A percentile compares a stretch with the other conserved stretches of the same genome.
These are phyloP conservation scores for Claviceps paspali DNA, from an alignment of 2,329 filamentous ascomycete species.

Conservation along the genomic window DNA sequence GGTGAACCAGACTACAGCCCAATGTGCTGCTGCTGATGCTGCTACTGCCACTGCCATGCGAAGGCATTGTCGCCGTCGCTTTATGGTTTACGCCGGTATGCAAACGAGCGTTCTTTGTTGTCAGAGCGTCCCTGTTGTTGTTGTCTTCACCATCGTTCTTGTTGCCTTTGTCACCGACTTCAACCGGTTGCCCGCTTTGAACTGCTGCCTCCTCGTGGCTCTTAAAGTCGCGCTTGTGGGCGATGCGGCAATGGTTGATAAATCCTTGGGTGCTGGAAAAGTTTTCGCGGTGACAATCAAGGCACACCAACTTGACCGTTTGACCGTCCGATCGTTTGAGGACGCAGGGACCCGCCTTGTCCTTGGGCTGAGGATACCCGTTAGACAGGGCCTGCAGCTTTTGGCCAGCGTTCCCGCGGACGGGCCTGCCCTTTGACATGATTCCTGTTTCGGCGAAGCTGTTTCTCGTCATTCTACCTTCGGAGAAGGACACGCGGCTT, in stretches of 20 bases:
- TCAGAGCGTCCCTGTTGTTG: background rate
- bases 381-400: constrained; percentile 55
- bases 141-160: background rate
- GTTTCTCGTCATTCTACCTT: constrained; percentile 69
- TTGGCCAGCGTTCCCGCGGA: constrained; percentile 36
- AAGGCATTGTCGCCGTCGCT: constrained; percentile 1
- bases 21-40: no score
- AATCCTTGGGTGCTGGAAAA: constrained; percentile 98
- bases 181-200: constrained; percentile 70
- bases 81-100: constrained; percentile 12
- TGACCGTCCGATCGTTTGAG: constrained; percentile 75
- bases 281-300: constrained; percentile 76
- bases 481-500: constrained; percentile 31
- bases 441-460: constrained; percentile 35
- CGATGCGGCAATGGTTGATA: constrained; percentile 96
- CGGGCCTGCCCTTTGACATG: constrained; percentile 33
- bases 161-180: constrained; percentile 20
- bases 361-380: constrained; percentile 59
- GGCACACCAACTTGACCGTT: constrained; percentile 78
- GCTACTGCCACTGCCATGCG: constrained; percentile 2
- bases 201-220: constrained; percentile 90
- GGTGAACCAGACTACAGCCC: constrained; percentile 16
- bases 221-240: constrained; percentile 84
- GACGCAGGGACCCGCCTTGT: constrained; percentile 68
- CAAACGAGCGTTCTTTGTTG: constrained; percentile 1